These are phyloP conservation scores for Bipolaris oryzae DNA, from an alignment of 2,329 filamentous ascomycete species.

Conservation along the genomic window DNA sequence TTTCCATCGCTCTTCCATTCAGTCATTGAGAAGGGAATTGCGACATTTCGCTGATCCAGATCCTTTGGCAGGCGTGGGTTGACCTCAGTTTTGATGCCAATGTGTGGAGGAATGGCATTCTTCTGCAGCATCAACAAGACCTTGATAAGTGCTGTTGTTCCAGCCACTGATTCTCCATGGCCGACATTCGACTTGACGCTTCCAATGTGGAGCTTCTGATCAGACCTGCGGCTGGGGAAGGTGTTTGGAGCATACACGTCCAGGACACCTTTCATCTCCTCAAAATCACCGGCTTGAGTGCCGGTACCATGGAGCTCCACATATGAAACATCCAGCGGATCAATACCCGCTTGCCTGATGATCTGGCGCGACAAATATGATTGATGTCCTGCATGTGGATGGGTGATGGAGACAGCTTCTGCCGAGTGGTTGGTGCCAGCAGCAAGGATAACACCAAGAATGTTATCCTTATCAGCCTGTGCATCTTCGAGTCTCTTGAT, in stretches of 20 bases:
- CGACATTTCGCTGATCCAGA: neutral
- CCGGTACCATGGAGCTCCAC: constrained; percentile 41
- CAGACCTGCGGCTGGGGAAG: constrained; percentile 6
- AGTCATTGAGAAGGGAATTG: constrained; percentile 1
- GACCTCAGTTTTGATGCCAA: neutral
- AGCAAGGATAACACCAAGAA: constrained; percentile 41
- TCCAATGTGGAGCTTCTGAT: constrained; percentile 30
- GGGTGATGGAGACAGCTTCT: constrained; percentile 41
- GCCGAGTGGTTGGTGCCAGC: constrained; percentile 44
- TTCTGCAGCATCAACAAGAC: constrained; percentile 40
- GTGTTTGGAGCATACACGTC: constrained; percentile 15
- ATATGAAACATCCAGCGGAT: constrained; percentile 40
- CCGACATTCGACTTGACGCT: constrained; percentile 46
- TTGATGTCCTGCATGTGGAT: constrained; percentile 34
- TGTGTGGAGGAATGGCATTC: constrained; percentile 22
- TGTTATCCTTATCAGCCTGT: constrained; percentile 37
- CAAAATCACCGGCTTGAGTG: constrained; percentile 33
- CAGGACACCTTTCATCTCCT: constrained; percentile 28
- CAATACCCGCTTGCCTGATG: constrained; percentile 43
- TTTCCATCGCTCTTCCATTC: neutral
- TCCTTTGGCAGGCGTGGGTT: constrained; percentile 11
- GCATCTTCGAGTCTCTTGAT: constrained; percentile 46
- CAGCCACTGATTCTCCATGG: constrained; percentile 45
- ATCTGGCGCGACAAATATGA: constrained; percentile 22
- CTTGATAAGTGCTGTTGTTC: constrained; percentile 42